phyloP scores from a whole-genome alignment of 495 filamentous ascomycete species.

The Staphylotrichum longicolle region DNA sequence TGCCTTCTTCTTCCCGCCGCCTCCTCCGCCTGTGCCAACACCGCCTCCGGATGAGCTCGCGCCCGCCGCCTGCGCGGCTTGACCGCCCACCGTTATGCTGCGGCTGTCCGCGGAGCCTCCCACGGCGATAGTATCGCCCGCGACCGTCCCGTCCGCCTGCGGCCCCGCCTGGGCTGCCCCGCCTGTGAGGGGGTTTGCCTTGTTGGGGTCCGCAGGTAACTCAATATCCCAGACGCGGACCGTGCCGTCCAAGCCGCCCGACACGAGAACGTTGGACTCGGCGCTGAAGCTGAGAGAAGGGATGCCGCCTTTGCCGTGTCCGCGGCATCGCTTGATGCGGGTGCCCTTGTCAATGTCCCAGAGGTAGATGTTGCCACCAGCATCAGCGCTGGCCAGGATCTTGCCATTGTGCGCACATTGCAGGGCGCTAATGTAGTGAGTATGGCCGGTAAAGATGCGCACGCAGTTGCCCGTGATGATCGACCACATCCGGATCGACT shows the following conservation, averaged over 20 bases:
- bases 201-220: slow-evolving; percentile 52
- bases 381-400: slow-evolving; percentile 82
- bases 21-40: slow-evolving; percentile 44
- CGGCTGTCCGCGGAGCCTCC: slow-evolving; percentile 41
- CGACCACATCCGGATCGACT: slow-evolving; percentile 96
- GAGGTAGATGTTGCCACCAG: slow-evolving; percentile 78
- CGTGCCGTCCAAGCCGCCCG: slow-evolving; percentile 86
- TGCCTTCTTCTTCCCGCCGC: slow-evolving; percentile 71
- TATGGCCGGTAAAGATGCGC: slow-evolving; percentile 88
- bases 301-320: slow-evolving; percentile 90
- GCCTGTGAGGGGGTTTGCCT: slow-evolving; percentile 34
- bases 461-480: slow-evolving; percentile 79
- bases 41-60: slow-evolving; percentile 32
- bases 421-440: slow-evolving; percentile 75
- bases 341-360: slow-evolving; percentile 87
- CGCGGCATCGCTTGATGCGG: slow-evolving; percentile 85
- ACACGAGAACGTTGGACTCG: slow-evolving; percentile 83
- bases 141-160: slow-evolving; percentile 55
- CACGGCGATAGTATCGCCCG: slow-evolving; percentile 49
- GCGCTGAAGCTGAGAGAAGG: slow-evolving; percentile 89
- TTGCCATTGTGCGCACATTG: slow-evolving; percentile 84
- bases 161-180: slow-evolving; percentile 50
- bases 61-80: slow-evolving; percentile 29
- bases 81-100: slow-evolving; percentile 37
- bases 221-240: slow-evolving; percentile 92